These are phyloP conservation scores for Termitomyces eurrhizus DNA, from an alignment of 768 basidiomycete genomes.

Conservation along the genomic window DNA sequence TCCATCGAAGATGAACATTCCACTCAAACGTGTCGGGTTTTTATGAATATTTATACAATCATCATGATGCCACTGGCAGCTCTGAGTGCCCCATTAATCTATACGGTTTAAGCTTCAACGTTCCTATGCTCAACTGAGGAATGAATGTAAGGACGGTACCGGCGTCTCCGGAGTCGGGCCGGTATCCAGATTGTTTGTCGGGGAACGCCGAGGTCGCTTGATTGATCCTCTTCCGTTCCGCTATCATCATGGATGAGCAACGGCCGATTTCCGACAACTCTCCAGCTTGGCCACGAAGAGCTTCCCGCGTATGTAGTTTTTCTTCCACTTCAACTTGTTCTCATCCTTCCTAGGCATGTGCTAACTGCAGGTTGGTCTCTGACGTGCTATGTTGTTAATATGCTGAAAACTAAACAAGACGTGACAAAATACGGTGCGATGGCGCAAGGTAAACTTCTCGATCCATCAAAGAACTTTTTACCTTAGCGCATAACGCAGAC, in stretches of 20 bases:
- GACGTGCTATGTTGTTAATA: slow-evolving; percentile 5
- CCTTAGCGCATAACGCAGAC: slow-evolving; percentile 30
- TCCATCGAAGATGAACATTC: too few relatives aligned
- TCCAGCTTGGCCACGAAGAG: slow-evolving; percentile 47
- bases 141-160: background rate
- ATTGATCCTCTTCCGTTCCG: slow-evolving; percentile 27
- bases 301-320: slow-evolving; percentile 39
- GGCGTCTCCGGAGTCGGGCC: background rate
- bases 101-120: too few relatives aligned
- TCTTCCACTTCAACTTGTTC: slow-evolving; percentile 9
- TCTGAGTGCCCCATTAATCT: too few relatives aligned
- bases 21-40: too few relatives aligned
- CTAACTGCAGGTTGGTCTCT: slow-evolving; percentile 49
- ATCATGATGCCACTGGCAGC: background rate
- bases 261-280: slow-evolving; percentile 51
- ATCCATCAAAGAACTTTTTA: slow-evolving; percentile 1
- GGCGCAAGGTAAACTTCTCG: slow-evolving; percentile 38
- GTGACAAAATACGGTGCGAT: slow-evolving; percentile 62
- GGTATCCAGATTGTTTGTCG: slow-evolving; percentile 7
- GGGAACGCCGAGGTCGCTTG: slow-evolving; percentile 27
- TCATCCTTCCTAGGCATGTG: slow-evolving; percentile 43
- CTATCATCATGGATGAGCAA: slow-evolving; percentile 36
- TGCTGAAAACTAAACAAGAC: slow-evolving; percentile 30
- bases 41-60: too few relatives aligned
- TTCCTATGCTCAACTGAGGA: too few relatives aligned